Evolutionary conservation across 805 yeast genomes (phyloP), one percentile per base, ranked within the genome.

Genomic region (Spathaspora boniae): DNA sequence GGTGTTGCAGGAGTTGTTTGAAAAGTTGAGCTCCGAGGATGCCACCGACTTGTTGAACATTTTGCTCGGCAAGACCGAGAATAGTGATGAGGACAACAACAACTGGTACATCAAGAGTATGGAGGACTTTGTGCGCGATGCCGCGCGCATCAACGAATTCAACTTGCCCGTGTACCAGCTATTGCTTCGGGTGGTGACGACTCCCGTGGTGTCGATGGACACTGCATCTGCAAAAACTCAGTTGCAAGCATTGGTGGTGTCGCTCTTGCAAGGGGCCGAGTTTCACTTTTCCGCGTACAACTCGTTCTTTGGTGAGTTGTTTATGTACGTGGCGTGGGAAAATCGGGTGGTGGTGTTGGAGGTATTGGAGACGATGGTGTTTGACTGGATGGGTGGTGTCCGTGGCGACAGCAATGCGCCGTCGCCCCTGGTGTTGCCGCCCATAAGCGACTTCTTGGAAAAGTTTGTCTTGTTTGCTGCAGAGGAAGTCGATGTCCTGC

Each of bases 361-460:
- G 11, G 50, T 52, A 7, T 43, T 66, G 16, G 68, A 65, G 31
- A 41, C 45, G 5, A 45, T 50, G 0, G 37, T 32, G 9, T 41
- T 54, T 16, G 17, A 32, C 21, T 3, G 11, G 5, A 31, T 41
- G 9, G 26, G 24, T 19, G 34, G 34, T 11, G 20, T 20, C 26
- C 12, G 38, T n/a, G 33, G 37, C 1, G 38, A 29, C 3, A 23
- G 16, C 4, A 49, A 68, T 40, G 42, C 67, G 29, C 46, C 74
- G 1, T 64, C 67, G 0, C 51, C 57, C 9, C n/a, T n/a, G n/a
- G n/a, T 67, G 29, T 46, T 74, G 1, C 64, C 67, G 0, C 51
- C 57, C 9, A 51, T 74, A 31, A 62, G 60, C 33, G 74, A 68
- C 43, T 69, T 63, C 32, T 68, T 75, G 33, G 65, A 67, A 21